Evolutionary conservation across 805 yeast species (phyloP), one percentile per base, ranked within the genome.

Genomic region (Wickerhamomyces subpelliculosus): DNA sequence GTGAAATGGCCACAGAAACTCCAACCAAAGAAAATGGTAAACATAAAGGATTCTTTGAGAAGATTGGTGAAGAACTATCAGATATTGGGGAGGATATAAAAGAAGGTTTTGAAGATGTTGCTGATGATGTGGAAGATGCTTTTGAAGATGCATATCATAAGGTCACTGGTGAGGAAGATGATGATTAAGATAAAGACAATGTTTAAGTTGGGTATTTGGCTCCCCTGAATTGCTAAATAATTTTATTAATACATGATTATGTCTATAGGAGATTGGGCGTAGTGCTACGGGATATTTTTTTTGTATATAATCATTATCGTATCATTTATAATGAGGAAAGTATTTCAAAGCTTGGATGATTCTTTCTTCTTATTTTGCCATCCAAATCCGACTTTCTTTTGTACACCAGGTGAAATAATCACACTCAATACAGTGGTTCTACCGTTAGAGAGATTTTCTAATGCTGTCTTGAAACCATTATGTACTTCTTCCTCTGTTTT

Each of bases 321-420:
- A 21, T 21, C 8, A 21, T 13, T 10, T 24, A 13, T 24, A 24
- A 9, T 24, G 27, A 24, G n/a, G 11, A 8, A 24, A 8, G n/a
- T 24, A 24, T 11, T 24, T 27, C 19, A 27, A 4, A 27, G 29
- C 9, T 27, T 27, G 14, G 38, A n/a, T n/a, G n/a, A n/a, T 13
- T 37, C 40, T 8, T 52, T 30, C 41, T 67, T 62, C 52, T 70
- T 71, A n/a, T 73, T 74, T 62, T 78, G 80, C 86, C 86, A 80
- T 2, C 81, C 84, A 57, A 80, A 80, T 30, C 71, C 69, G 32
- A 81, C 59, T 48, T 74, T 74, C 39, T 65, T 67, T 44, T 69
- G 68, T 20, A 65, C 65, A 1, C 81, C 84, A 3, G 75, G 72
- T 32, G 75, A 77, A 10, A 80, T 78, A n/a, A 79, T 62, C 2